Evolutionary conservation across 2,329 filamentous ascomycete species (phyloP).

Genomic region (Scedosporium boydii): DNA sequence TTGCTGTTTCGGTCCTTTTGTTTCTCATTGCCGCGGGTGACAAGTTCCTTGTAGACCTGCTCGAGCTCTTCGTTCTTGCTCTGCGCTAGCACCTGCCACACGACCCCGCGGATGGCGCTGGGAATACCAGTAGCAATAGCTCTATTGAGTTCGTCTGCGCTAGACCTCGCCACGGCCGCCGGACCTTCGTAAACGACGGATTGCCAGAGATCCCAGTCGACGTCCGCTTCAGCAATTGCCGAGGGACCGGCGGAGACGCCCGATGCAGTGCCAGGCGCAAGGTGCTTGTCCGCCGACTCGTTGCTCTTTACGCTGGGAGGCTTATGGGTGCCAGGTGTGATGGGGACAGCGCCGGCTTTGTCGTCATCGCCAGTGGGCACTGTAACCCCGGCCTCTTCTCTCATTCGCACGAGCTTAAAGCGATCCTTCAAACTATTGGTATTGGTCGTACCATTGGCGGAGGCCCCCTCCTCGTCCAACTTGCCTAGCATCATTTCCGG

Average conservation of each 20-base stretch:
- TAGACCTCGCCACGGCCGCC: conserved; percentile 76
- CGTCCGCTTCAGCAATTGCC: conserved; percentile 58
- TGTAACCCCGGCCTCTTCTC: conserved; percentile 57
- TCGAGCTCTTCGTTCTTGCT: conserved; percentile 92
- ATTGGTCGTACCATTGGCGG: conserved; percentile 33
- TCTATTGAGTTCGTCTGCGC: conserved; percentile 77
- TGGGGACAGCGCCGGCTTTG: conserved; percentile 22
- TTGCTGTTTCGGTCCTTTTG: conserved; percentile 55
- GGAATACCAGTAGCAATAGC: conserved; percentile 93
- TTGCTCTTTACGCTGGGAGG: conserved; percentile 15
- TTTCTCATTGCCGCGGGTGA: conserved; percentile 71
- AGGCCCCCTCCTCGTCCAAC: conserved; percentile 56
- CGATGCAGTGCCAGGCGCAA: conserved; percentile 78
- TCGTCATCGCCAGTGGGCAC: conserved; percentile 43
- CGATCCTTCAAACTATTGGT: conserved; percentile 63
- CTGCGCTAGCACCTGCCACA: conserved; percentile 95
- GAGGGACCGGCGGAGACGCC: conserved; percentile 71
- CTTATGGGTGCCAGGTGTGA: conserved; percentile 9
- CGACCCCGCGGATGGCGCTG: conserved; percentile 89
- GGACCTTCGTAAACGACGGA: conserved; percentile 91
- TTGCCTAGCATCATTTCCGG: conserved; percentile 69
- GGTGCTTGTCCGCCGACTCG: conserved; percentile 26
- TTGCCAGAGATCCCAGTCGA: conserved; percentile 99
- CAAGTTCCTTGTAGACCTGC: conserved; percentile 72
- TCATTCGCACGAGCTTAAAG: conserved; percentile 67